Conservation (phyloP, 2,329 filamentous ascomycete genomes). For the Pseudocercospora pini-densiflorae region DNA sequence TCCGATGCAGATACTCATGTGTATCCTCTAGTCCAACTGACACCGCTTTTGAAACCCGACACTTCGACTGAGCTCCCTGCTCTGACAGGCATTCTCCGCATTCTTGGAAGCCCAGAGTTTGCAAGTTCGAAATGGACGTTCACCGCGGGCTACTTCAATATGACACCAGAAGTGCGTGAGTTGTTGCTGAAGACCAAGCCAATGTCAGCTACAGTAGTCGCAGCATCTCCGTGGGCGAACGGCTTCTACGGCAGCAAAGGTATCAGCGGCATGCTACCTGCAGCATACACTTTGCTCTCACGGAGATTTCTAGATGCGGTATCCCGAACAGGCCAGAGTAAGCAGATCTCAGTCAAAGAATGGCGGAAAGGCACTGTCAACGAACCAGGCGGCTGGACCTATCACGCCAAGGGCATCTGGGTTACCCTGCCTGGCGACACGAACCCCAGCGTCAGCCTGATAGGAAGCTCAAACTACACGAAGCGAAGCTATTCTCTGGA, state of each 20-base stretch:
- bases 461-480: constrained; percentile 96
- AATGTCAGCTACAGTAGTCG: constrained; percentile 78
- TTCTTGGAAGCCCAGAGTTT: constrained; percentile 67
- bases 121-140: constrained; percentile 85
- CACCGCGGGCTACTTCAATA: constrained; percentile 98
- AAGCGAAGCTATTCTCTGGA: constrained; percentile 91
- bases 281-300: constrained; percentile 88
- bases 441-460: constrained; percentile 75
- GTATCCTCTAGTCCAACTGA: constrained; percentile 87
- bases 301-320: constrained; percentile 76
- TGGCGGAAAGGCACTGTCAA: constrained; percentile 85
- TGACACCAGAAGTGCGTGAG: constrained; percentile 79
- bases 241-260: constrained; percentile 91
- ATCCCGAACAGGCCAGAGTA: constrained; percentile 55
- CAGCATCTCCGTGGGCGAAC: constrained; percentile 90
- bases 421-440: constrained; percentile 69
- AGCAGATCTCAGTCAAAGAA: constrained; percentile 76
- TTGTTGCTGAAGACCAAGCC: constrained; percentile 77
- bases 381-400: constrained; percentile 87
- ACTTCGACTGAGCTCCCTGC: constrained; percentile 88
- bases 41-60: constrained; percentile 77
- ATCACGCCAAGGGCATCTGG: constrained; percentile 97
- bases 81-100: constrained; percentile 73
- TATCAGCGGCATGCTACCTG: constrained; percentile 85
- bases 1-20: constrained; percentile 68